Base-by-base conservation (phyloP, 2,329 filamentous ascomycete genomes). In the Xylaria multiplex region DNA sequence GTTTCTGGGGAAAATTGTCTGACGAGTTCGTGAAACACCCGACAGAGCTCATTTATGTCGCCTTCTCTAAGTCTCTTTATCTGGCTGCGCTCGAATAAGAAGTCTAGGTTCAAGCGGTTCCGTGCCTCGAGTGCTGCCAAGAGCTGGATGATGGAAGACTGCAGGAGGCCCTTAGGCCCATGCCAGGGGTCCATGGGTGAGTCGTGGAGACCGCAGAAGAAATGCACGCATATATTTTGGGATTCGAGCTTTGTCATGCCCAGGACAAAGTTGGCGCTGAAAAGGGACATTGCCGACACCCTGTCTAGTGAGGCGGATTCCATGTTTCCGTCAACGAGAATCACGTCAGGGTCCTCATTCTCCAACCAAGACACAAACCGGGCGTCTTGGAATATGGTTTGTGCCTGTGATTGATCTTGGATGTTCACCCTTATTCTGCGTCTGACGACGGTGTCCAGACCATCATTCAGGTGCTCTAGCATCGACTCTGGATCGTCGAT, bases 291-390 rank as follows among this genome's bases (percentile, higher is more conserved):
- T 16, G 52, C 52, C 19, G 52, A 55, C 37, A 55, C 52, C 37
- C n/a, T 55, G 16, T 55, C 37, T 22, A 35, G 52, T n/a, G 52
- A 8, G 35, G 19, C 43, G 16, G 52, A 43, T 27, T 55, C 37
- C 52, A 55, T 55, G 27, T 55, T 55, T 43, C 52, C 52, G 37
- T 55, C 52, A 24, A 55, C 19, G 11, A 55, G 52, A 43, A 55
- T 55, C 35, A 43, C 43, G 52, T 43, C 35, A 8, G 52, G 13
- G 13, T 27, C 9, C 6, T 55, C 52, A 22, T 8, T 43, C 52
- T 55, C 52, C 22, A 55, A n/a, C 52, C 52, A 55, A 24, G 52
- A n/a, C 19, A 55, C 6, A 13, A 55, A 55, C 42, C 52, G 52
- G 43, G 9, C 30, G 9, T 55, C 52, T 42, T 55, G 52, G 27